Percentiles rank a stretch among this genome's conserved stretches.
Evolutionary conservation across 495 filamentous ascomycete genomes (phyloP).

Genomic region (Daldinia loculata): DNA sequence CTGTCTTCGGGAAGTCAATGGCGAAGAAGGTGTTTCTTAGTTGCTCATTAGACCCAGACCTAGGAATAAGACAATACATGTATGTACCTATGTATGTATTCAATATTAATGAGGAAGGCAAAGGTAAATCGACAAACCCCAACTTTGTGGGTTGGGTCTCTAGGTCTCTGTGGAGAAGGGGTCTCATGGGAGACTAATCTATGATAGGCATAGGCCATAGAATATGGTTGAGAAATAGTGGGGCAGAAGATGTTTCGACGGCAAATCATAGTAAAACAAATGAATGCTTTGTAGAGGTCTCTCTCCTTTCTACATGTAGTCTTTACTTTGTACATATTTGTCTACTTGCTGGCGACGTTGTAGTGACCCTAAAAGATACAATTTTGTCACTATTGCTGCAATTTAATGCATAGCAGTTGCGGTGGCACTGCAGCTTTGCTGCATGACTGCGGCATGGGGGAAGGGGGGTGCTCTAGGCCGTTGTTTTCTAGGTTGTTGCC

Average conservation of each 20-base stretch:
- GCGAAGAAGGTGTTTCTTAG: slow-evolving; percentile 8
- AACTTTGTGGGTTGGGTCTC: slow-evolving; percentile 27
- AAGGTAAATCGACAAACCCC: slow-evolving; percentile 39
- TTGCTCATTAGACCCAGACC: slow-evolving; percentile 9
- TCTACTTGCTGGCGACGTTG: not conserved
- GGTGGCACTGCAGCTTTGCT: slow-evolving; percentile 30
- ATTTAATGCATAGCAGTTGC: slow-evolving; percentile 7
- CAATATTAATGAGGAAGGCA: slow-evolving; percentile 29
- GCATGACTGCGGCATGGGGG: slow-evolving; percentile 22
- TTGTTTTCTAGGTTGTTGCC: not conserved
- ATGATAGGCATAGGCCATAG: slow-evolving; percentile 20
- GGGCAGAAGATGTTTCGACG: slow-evolving; percentile 12
- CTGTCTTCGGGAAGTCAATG: slow-evolving; percentile 8
- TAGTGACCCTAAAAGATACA: no score
- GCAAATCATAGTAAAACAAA: slow-evolving; percentile 30
- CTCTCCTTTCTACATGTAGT: not conserved
- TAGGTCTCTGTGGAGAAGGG: slow-evolving; percentile 35
- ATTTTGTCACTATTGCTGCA: not conserved
- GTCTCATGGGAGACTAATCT: slow-evolving; percentile 28
- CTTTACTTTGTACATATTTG: not conserved
- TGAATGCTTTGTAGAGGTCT: slow-evolving; percentile 12
- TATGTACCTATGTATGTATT: not conserved
- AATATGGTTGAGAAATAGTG: slow-evolving; percentile 45
- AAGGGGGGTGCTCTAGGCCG: slow-evolving; percentile 19
- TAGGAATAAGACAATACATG: slow-evolving; percentile 25